A percentile compares a stretch with the other conserved stretches of the same genome.
These are phyloP conservation scores for Discostella pseudostelligera DNA, from an alignment of 108 stramenopile species.

Conservation along the genomic window DNA sequence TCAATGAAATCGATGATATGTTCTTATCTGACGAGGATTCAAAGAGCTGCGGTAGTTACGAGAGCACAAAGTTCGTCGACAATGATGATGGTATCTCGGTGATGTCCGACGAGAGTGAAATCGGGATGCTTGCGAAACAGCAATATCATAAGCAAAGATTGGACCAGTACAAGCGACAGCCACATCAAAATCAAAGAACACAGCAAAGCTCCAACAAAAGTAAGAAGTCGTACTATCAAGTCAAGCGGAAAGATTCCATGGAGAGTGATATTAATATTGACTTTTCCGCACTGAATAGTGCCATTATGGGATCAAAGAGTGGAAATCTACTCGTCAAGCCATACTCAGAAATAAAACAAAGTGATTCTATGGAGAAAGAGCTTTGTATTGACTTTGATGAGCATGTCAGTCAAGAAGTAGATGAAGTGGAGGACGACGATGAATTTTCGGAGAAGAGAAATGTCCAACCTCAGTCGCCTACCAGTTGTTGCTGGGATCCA, in stretches of 20 bases:
- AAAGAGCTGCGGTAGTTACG: background rate
- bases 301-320: background rate
- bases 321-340: background rate
- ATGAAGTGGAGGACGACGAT: background rate
- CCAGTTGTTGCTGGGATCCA: background rate
- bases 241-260: constrained; percentile 48
- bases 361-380: constrained; percentile 42
- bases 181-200: background rate
- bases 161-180: background rate
- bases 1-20: background rate
- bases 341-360: constrained; percentile 22
- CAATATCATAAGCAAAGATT: constrained; percentile 7
- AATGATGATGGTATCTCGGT: constrained; percentile 33
- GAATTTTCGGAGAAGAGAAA: background rate
- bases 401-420: background rate
- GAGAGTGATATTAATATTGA: constrained; percentile 41
- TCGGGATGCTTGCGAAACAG: constrained; percentile 18
- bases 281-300: background rate
- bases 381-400: constrained; percentile 38
- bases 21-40: constrained; percentile 6
- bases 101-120: constrained; percentile 38
- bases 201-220: background rate
- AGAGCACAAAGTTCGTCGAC: background rate
- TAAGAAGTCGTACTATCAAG: constrained; percentile 14
- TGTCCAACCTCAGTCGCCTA: background rate